phyloP scores from a whole-genome alignment of 164 flowering plant genomes.

The Houttuynia cordata region DNA sequence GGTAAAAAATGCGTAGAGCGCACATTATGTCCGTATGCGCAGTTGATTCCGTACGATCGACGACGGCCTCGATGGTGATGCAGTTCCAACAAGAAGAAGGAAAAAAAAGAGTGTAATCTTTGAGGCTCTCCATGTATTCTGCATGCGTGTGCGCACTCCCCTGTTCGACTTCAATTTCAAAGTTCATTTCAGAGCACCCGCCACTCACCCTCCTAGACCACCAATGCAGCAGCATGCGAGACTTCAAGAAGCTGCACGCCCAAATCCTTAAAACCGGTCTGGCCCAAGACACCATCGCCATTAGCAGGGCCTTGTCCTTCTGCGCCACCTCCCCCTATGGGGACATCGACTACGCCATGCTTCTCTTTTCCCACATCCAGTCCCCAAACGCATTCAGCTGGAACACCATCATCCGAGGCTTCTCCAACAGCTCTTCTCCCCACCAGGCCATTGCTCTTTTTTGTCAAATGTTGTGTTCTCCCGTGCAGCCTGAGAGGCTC shows the following conservation, averaged over 20 bases:
- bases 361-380: slow-evolving; percentile 37
- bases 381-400: slow-evolving; percentile 49
- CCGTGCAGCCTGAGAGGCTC: slow-evolving; percentile 22
- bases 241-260: slow-evolving; percentile 55
- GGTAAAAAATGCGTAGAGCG: no score
- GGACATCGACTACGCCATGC: slow-evolving; percentile 50
- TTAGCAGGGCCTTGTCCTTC: slow-evolving; percentile 50
- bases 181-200: slow-evolving; percentile 39
- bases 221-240: slow-evolving; percentile 48
- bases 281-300: slow-evolving; percentile 17
- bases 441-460: slow-evolving; percentile 38
- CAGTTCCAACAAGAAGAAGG: no score
- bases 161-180: slow-evolving; percentile 23
- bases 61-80: no score
- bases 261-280: slow-evolving; percentile 50
- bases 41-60: no score
- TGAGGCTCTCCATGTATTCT: no score
- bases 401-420: slow-evolving; percentile 73
- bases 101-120: no score
- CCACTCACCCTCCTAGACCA: slow-evolving; percentile 37
- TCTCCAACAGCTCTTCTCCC: slow-evolving; percentile 51
- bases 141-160: slow-evolving; percentile 1
- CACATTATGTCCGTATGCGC: no score
- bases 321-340: slow-evolving; percentile 38
- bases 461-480: slow-evolving; percentile 38